These are phyloP conservation scores for Filosporella fistucella DNA, from an alignment of 495 filamentous ascomycete species.

Conservation along the genomic window DNA sequence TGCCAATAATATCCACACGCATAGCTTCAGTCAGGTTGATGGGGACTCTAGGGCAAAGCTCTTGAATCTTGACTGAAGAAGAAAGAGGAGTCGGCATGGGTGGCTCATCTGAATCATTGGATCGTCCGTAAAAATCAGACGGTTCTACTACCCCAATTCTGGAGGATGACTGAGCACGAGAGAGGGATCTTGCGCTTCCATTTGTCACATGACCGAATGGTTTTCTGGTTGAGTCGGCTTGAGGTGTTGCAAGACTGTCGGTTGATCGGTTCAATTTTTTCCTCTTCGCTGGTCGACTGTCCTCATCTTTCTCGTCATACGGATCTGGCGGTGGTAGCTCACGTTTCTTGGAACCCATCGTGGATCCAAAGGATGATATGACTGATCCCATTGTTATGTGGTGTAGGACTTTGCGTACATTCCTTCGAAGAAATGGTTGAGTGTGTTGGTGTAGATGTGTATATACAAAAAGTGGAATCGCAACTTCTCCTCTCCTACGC, in stretches of 20 bases:
- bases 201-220: constrained; percentile 18
- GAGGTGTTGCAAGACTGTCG: neutral
- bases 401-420: constrained; percentile 13
- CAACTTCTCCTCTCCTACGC: constrained; percentile 12
- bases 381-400: constrained; percentile 17
- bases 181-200: constrained; percentile 1
- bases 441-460: too few species aligned
- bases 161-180: neutral
- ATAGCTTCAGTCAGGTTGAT: constrained; percentile 28
- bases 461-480: too few species aligned
- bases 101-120: too few species aligned
- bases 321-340: neutral
- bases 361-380: constrained; percentile 8
- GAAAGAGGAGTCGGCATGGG: too few species aligned
- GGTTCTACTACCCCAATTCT: constrained; percentile 6
- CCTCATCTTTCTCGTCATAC: constrained; percentile 15
- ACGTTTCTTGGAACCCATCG: neutral
- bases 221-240: neutral
- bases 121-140: constrained; percentile 15
- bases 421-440: constrained; percentile 14
- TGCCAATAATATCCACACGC: constrained; percentile 42
- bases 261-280: constrained; percentile 2
- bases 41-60: too few species aligned
- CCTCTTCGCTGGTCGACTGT: constrained; percentile 17
- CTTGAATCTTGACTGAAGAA: neutral